Evolutionary conservation across 768 basidiomycete genomes (phyloP), one percentile per base, ranked within the genome.

Genomic region (Xerocomellus chrysenteron): DNA sequence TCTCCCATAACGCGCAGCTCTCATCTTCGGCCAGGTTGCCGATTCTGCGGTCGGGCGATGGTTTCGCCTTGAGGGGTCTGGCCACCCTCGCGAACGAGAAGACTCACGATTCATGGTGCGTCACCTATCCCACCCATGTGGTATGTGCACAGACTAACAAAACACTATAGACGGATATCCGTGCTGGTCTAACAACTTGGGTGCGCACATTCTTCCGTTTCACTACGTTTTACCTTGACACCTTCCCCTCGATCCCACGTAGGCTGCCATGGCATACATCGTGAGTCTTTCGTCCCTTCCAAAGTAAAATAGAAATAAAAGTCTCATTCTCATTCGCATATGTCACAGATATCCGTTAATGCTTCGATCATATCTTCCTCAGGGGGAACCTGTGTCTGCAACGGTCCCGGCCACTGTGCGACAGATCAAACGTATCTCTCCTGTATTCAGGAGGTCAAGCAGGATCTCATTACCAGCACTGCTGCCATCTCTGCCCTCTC

Each of bases 251-350:
- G 17, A 37, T 40, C 8, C 52, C 1, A 28, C 12, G n/a, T 57
- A 89, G 81, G 88, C 87, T 5, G 85, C 88, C 33, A 92, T 91
- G 90, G 86, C 90, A n/a, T 92, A 92, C 73, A 91, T 92, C 56
- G 88, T 88, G 55, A 63, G 84, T 65, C 24, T 43, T 52, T 54
- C 32, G 6, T 47, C 36, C 36, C 8, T 17, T 28, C 7, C 45
- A 19, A 33, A 3, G 5, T 1, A 17, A 26, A 8, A 3, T 3
- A 2, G 3, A 21, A 9, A 30, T n/a, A 0, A 24, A 19, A 0
- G 11, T 39, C 52, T 59, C 50, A 56, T 59, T 49, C 14, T 21
- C 21, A 21, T 21, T 21, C 21, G 32, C 35, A 21, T 35, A 4
- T 14, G 5, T 17, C 58, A 21, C 11, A 90, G 87, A 90, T 92